These are phyloP conservation scores for Discostella stelligera DNA, from an alignment of 352 stramenopile genomes.

Conservation along the genomic window DNA sequence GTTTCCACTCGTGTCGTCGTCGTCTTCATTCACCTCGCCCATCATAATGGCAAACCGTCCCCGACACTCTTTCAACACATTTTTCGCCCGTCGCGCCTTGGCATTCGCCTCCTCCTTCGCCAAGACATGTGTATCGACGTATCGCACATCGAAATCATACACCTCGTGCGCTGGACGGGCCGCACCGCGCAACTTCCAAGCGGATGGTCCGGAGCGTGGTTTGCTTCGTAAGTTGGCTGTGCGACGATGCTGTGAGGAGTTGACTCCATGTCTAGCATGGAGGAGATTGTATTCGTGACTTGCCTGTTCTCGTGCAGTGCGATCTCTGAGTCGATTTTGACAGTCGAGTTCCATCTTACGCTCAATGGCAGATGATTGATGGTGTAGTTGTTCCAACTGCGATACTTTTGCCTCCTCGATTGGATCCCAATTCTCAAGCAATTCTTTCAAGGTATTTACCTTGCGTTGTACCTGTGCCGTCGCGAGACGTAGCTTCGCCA, in stretches of 20 bases:
- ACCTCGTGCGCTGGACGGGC: slow-evolving; percentile 75
- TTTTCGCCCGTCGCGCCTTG: slow-evolving; percentile 53
- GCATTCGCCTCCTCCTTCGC: slow-evolving; percentile 62
- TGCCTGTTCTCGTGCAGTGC: slow-evolving; percentile 27
- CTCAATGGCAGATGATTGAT: neutral
- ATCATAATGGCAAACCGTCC: slow-evolving; percentile 54
- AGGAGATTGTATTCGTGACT: slow-evolving; percentile 16
- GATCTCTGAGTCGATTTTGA: slow-evolving; percentile 38
- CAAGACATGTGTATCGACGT: slow-evolving; percentile 72
- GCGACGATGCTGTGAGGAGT: slow-evolving; percentile 28
- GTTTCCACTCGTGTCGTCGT: neutral
- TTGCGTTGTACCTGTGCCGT: slow-evolving; percentile 60
- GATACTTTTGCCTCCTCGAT: slow-evolving; percentile 43
- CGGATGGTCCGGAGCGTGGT: slow-evolving; percentile 61
- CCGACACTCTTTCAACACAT: slow-evolving; percentile 64
- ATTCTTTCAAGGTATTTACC: slow-evolving; percentile 44
- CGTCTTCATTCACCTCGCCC: slow-evolving; percentile 2
- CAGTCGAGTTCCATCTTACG: slow-evolving; percentile 29
- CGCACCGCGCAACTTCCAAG: slow-evolving; percentile 80
- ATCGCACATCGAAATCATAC: slow-evolving; percentile 81
- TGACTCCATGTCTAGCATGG: slow-evolving; percentile 47
- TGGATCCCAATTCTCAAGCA: slow-evolving; percentile 70
- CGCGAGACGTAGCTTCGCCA: slow-evolving; percentile 61
- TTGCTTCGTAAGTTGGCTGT: slow-evolving; percentile 50
- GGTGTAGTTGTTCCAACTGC: neutral